A percentile compares a stretch with the other conserved stretches of the same genome.
phyloP scores from a whole-genome alignment of 2,329 filamentous ascomycete species.

The Cercospora berteroae region DNA sequence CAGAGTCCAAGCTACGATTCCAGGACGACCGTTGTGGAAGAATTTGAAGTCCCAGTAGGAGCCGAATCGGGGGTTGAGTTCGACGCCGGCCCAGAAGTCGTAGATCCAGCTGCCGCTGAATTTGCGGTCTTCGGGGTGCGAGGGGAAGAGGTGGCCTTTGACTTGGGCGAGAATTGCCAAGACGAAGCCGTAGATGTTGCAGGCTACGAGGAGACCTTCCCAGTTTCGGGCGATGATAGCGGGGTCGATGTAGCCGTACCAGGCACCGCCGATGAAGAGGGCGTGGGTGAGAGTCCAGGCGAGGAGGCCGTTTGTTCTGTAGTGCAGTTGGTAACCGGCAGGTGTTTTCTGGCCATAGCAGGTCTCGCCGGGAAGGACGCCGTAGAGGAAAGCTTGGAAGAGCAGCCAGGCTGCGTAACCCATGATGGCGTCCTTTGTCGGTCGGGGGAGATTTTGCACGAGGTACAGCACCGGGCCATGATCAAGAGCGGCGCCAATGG shows the following conservation, averaged over 20 bases:
- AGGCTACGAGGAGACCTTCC: constrained; percentile 24
- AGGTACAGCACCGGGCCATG: constrained; percentile 11
- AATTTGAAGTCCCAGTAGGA: constrained; percentile 21
- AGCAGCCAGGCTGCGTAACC: constrained; percentile 15
- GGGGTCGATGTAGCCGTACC: constrained; percentile 15
- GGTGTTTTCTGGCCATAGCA: constrained; percentile 18
- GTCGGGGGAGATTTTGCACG: constrained; percentile 8
- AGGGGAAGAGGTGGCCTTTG: constrained; percentile 21
- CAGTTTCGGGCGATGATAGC: constrained; percentile 21
- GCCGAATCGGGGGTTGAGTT: constrained; percentile 23
- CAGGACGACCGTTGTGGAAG: constrained; percentile 22
- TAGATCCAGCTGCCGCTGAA: constrained; percentile 23
- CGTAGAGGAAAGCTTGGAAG: constrained; percentile 16
- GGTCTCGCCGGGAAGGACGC: constrained; percentile 8
- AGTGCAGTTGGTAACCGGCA: constrained; percentile 12
- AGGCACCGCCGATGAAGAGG: constrained; percentile 16
- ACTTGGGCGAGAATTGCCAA: constrained; percentile 17
- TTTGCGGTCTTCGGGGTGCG: constrained; percentile 21
- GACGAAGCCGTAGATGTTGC: constrained; percentile 22
- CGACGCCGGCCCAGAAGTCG: constrained; percentile 25
- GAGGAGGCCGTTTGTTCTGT: constrained; percentile 18
- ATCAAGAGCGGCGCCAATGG: constrained; percentile 7
- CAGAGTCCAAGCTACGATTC: constrained; percentile 26
- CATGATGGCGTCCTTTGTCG: constrained; percentile 4
- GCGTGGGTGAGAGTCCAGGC: constrained; percentile 22